Evolutionary conservation across 1,139 yeast species (phyloP).

Genomic region (Yamadazyma mexicana): DNA sequence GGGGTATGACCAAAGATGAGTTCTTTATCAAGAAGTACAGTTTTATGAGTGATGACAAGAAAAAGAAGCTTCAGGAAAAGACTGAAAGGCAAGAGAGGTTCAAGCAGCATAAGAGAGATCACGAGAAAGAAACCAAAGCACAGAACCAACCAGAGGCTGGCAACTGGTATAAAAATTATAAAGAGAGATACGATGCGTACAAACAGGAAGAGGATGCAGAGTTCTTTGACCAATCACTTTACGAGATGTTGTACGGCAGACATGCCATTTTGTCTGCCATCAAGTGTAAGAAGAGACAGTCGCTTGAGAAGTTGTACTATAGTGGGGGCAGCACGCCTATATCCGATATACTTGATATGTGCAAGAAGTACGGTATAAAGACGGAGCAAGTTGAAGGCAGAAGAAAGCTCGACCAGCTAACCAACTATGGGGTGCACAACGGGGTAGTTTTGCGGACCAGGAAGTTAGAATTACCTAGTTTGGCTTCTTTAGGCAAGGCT

Average conservation of each 20-base stretch:
- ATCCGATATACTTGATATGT: slow-evolving; percentile 41
- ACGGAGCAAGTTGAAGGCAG: slow-evolving; percentile 46
- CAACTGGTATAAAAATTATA: not conserved
- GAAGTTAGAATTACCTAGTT: slow-evolving; percentile 49
- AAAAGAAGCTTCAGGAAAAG: slow-evolving; percentile 31
- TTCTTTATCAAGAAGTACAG: slow-evolving; percentile 43
- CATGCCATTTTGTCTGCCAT: slow-evolving; percentile 76
- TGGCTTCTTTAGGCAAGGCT: slow-evolving; percentile 31
- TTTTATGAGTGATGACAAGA: slow-evolving; percentile 25
- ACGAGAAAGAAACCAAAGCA: slow-evolving; percentile 9
- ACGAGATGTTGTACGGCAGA: slow-evolving; percentile 76
- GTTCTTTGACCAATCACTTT: slow-evolving; percentile 39
- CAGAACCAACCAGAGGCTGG: too few species aligned
- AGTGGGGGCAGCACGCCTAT: slow-evolving; percentile 40
- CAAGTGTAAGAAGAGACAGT: slow-evolving; percentile 51
- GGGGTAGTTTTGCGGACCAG: slow-evolving; percentile 74
- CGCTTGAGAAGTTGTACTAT: slow-evolving; percentile 51
- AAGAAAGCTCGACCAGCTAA: slow-evolving; percentile 58
- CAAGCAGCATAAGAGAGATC: slow-evolving; percentile 20
- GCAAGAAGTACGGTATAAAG: slow-evolving; percentile 45
- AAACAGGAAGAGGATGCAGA: slow-evolving; percentile 10
- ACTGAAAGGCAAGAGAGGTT: slow-evolving; percentile 36
- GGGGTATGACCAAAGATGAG: slow-evolving; percentile 39
- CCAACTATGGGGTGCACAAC: slow-evolving; percentile 77
- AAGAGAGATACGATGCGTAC: slow-evolving; percentile 2